Percentiles rank a stretch among this genome's conserved stretches.
These are phyloP conservation scores for Domatiomyces catenatus DNA, from an alignment of 2,329 filamentous ascomycete species.

Conservation along the genomic window DNA sequence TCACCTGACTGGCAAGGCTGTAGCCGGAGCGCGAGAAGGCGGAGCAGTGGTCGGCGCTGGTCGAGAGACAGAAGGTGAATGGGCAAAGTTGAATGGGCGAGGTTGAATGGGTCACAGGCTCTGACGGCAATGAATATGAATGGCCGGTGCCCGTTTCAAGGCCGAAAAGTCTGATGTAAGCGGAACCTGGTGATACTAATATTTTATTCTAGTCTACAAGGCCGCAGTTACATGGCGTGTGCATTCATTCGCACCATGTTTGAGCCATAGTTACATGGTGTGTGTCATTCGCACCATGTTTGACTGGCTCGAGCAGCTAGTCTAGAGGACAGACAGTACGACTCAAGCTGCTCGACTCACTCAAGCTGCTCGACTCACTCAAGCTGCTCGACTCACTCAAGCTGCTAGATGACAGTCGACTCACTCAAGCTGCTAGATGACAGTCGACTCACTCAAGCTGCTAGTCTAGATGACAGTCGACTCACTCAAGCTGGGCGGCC, in stretches of 20 bases:
- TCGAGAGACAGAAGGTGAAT: too few species aligned
- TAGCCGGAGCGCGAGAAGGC: background rate
- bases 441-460: background rate
- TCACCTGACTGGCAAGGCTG: background rate
- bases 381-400: too few species aligned
- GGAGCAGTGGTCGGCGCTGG: background rate
- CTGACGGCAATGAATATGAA: too few species aligned
- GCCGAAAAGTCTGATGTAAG: background rate
- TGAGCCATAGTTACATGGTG: too few species aligned
- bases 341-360: too few species aligned
- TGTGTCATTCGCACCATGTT: too few species aligned
- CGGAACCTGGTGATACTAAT: background rate
- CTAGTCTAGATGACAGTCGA: background rate
- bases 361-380: too few species aligned
- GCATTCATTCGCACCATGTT: too few species aligned
- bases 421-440: conserved; percentile 57
- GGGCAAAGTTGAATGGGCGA: too few species aligned
- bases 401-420: conserved; percentile 3
- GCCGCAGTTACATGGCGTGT: too few species aligned
- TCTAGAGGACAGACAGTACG: background rate
- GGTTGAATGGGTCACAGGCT: background rate
- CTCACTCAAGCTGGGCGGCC: conserved; percentile 80
- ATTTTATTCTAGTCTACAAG: too few species aligned
- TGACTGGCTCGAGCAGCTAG: background rate
- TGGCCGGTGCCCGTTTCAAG: too few species aligned